Conservation (phyloP, 768 basidiomycete genomes). For the Pholiota molesta region DNA sequence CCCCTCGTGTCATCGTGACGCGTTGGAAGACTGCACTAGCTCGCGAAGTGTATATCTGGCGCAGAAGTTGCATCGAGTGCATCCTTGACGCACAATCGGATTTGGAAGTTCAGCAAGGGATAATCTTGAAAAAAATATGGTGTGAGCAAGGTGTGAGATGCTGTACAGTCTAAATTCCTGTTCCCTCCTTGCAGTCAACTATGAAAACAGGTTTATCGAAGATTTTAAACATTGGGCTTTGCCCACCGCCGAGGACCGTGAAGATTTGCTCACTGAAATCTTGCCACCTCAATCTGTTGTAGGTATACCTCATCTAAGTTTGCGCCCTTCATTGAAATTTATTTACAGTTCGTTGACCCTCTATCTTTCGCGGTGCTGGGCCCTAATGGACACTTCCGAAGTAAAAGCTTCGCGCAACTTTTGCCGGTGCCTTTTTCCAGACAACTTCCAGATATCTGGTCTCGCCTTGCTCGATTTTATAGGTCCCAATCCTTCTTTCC, state of each 20-base stretch:
- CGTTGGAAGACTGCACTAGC: neutral
- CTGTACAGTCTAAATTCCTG: neutral
- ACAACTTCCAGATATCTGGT: constrained; percentile 49
- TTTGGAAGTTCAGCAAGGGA: neutral
- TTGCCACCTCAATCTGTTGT: neutral
- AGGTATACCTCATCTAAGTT: neutral
- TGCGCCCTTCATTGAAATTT: neutral
- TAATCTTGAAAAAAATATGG: neutral
- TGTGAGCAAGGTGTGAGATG: neutral
- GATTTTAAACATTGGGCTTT: neutral
- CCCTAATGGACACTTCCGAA: constrained; percentile 40
- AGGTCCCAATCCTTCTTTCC: constrained; percentile 57
- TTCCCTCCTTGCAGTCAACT: neutral
- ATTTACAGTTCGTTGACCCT: constrained; percentile 37
- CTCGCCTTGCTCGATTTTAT: constrained; percentile 55
- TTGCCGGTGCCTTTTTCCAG: constrained; percentile 46
- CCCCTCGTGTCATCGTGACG: neutral
- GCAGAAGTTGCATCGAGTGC: neutral
- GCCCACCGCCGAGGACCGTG: neutral
- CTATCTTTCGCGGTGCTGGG: constrained; percentile 53
- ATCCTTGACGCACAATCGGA: neutral
- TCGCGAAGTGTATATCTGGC: neutral
- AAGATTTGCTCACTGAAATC: neutral
- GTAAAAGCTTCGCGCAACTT: constrained; percentile 37
- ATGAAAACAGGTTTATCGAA: neutral